phyloP scores from a whole-genome alignment of 345 rosid species.

The Rhodamnia argentea region DNA sequence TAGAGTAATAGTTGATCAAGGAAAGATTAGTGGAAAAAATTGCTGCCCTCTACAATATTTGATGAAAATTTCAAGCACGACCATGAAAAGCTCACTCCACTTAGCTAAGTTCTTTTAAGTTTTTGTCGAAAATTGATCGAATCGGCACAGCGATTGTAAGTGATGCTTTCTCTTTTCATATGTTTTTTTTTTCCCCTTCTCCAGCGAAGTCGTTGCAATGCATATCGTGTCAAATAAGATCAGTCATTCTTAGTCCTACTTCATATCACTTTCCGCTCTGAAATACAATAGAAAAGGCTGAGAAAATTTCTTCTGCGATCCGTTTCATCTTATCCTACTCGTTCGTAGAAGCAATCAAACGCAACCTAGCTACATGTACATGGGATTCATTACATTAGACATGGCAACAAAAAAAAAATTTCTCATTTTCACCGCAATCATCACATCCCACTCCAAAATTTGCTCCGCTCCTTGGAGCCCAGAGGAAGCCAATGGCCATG shows the following conservation, averaged over 20 bases:
- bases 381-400: neutral
- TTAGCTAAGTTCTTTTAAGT: too few species aligned
- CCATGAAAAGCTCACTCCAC: neutral
- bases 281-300: neutral
- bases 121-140: too few species aligned
- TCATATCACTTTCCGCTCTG: neutral
- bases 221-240: neutral
- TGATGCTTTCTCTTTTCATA: neutral
- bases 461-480: neutral
- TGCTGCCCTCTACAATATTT: neutral
- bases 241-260: neutral
- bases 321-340: neutral
- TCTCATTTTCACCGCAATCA: neutral
- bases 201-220: neutral
- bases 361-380: neutral
- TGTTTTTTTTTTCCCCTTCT: neutral
- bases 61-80: neutral
- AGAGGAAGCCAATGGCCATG: neutral
- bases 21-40: neutral
- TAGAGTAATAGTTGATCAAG: neutral
- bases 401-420: neutral
- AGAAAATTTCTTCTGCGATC: neutral
- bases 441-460: neutral
- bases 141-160: too few species aligned
- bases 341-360: neutral